Base-by-base conservation (phyloP, 2,329 filamentous ascomycete genomes). In the Diplodia scrobiculata region DNA sequence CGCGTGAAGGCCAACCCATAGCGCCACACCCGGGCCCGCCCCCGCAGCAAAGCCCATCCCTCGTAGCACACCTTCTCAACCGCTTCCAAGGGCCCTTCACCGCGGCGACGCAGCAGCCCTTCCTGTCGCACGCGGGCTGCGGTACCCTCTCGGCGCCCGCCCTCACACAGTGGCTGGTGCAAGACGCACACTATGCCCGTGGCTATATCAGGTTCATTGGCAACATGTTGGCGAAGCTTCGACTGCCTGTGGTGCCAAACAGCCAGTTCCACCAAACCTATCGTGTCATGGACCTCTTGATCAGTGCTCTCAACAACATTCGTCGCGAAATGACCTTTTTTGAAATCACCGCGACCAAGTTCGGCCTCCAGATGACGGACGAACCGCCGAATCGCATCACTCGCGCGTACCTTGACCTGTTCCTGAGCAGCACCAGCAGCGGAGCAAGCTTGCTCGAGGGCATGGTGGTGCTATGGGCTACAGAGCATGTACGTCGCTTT, bases 381-480 rank as follows among this genome's bases (percentile, higher is more conserved):
- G 79, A 82, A 7, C 73, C 76, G 10, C 79, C 80, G 3, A 81
- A 77, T 3, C 78, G 78, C 2, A 81, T 84, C 47, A 86, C 84
- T 0, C 79, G 80, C 60, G 83, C 81, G 6, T 82, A 86, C 69
- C 78, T 85, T n/a, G 84, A 86, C 72, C 76, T 87, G 21, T 84
- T 91, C 4, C 84, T 87, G 66, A 83, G 81, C n/a, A 82, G 82
- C 3, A 80, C 84, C 13, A 81, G 81, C 60, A 77, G 82, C 0
- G 80, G 79, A 7, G 79, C 80, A 2, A 82, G 77, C 1, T 73
- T 91, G 72, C 77, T 92, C 2, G 89, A 92, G 73, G 89, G 87
- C 5, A 81, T 91, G 68, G 84, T 91, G 2, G 83, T 91, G n/a
- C 84, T 92, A 27, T 93, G 89, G 87, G 87, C 86, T n/a, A 91